Evolutionary conservation across 352 stramenopile species (phyloP).

Genomic region (Blastocystis sp.): DNA sequence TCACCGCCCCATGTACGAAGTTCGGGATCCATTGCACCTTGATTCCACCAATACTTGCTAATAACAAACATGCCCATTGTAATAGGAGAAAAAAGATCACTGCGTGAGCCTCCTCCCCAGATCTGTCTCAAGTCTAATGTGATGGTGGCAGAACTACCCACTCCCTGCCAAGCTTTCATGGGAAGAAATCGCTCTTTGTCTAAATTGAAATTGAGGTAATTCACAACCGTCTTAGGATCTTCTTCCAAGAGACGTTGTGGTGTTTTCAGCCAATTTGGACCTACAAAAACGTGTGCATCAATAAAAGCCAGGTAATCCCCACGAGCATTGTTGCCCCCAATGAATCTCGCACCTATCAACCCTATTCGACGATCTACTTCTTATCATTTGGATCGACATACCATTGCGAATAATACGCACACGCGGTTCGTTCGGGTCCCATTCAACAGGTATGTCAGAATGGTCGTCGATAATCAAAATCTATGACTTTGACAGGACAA

Average conservation of each 20-base stretch:
- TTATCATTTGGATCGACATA: background rate
- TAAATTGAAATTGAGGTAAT: constrained; percentile 41
- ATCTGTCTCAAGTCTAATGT: constrained; percentile 21
- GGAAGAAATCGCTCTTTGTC: background rate
- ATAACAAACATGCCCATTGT: constrained; percentile 56
- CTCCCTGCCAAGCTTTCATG: background rate
- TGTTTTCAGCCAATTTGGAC: constrained; percentile 49
- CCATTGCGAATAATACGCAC: constrained; percentile 39
- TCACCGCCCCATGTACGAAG: constrained; percentile 48
- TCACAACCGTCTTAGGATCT: constrained; percentile 17
- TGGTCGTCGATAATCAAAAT: constrained; percentile 60
- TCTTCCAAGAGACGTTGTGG: background rate
- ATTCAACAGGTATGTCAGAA: constrained; percentile 34
- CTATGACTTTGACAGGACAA: background rate
- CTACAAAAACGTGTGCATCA: constrained; percentile 56
- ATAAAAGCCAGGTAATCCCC: constrained; percentile 47
- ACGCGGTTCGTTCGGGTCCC: constrained; percentile 2
- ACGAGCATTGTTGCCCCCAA: constrained; percentile 6
- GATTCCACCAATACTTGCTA: constrained; percentile 47
- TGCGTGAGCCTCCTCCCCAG: constrained; percentile 25
- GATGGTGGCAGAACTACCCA: constrained; percentile 12
- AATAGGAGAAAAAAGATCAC: constrained; percentile 16
- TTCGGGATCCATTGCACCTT: constrained; percentile 30
- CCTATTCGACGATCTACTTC: constrained; percentile 21
- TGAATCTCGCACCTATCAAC: constrained; percentile 13